Conservation (phyloP, 805 yeast genomes). For the Wickerhamiella spandovensis region DNA sequence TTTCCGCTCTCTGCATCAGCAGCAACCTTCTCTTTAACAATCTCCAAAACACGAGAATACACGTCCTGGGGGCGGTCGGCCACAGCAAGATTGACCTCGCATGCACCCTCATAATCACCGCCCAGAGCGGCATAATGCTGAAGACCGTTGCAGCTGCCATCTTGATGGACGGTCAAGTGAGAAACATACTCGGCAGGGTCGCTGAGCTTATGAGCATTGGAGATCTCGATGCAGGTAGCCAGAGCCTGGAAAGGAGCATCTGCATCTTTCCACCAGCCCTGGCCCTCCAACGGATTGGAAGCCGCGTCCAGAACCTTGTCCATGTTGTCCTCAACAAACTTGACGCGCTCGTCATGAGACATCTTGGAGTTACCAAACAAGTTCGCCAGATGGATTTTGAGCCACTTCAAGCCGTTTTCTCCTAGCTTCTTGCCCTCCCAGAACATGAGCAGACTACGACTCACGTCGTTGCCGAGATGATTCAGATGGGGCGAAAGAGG, state of each 20-base stretch:
- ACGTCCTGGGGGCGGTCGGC: conserved; percentile 50
- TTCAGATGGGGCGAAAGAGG: conserved; percentile 52
- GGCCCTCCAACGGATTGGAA: conserved; percentile 32
- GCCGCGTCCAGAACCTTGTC: conserved; percentile 34
- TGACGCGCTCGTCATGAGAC: conserved; percentile 37
- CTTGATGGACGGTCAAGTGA: conserved; percentile 48
- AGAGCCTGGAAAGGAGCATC: conserved; percentile 55
- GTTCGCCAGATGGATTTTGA: conserved; percentile 50
- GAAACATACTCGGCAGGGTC: conserved; percentile 39
- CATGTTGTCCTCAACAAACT: conserved; percentile 36
- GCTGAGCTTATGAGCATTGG: conserved; percentile 33
- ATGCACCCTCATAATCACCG: conserved; percentile 53
- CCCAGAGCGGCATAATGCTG: conserved; percentile 65
- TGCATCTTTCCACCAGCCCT: conserved; percentile 43
- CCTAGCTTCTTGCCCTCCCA: conserved; percentile 49
- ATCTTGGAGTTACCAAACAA: conserved; percentile 44
- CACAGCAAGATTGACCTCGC: conserved; percentile 44
- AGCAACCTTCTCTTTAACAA: conserved; percentile 33
- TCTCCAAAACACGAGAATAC: conserved; percentile 40
- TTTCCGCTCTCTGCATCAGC: conserved; percentile 29
- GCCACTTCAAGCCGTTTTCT: conserved; percentile 40
- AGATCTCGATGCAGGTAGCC: conserved; percentile 41
- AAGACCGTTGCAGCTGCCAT: conserved; percentile 55
- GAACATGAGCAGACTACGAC: conserved; percentile 43
- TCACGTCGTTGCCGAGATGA: conserved; percentile 48